Evolutionary conservation across 1,284 basidiomycete species (phyloP).

Genomic region (Inonotus hispidus): DNA sequence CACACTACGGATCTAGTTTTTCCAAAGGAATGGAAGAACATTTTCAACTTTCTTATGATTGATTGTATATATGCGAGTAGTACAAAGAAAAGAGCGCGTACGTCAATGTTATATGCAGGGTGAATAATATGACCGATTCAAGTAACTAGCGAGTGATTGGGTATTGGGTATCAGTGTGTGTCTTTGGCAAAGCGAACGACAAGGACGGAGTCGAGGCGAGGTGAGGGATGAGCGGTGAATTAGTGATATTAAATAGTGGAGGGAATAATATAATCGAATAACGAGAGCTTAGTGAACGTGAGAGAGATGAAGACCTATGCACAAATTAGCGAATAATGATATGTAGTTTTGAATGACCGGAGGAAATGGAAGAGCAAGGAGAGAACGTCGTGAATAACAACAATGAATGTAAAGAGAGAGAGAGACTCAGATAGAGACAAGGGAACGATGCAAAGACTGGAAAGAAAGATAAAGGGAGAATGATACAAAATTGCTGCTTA

Average conservation of each 20-base stretch:
- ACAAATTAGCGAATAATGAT: slow-evolving; percentile 18
- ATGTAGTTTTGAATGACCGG: neutral
- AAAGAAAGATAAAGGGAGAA: too few relatives aligned
- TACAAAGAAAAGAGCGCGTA: neutral
- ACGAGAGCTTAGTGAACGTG: neutral
- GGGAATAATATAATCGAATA: neutral
- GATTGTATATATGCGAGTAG: neutral
- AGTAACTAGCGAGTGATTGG: neutral
- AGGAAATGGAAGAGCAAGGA: neutral
- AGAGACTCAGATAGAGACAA: too few relatives aligned
- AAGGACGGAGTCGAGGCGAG: neutral
- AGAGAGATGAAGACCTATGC: slow-evolving; percentile 7
- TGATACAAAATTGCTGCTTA: neutral
- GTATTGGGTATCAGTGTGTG: neutral
- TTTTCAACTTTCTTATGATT: neutral
- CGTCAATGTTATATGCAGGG: neutral
- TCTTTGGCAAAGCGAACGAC: neutral
- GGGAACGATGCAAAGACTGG: too few relatives aligned
- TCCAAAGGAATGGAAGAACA: too few relatives aligned
- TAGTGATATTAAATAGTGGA: neutral
- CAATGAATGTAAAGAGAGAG: neutral
- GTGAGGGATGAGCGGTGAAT: neutral
- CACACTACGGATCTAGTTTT: too few relatives aligned
- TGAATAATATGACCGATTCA: neutral
- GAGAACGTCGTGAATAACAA: slow-evolving; percentile 6